phyloP scores from a whole-genome alignment of 2,329 filamentous ascomycete genomes.

The Didymellaceae sp. region DNA sequence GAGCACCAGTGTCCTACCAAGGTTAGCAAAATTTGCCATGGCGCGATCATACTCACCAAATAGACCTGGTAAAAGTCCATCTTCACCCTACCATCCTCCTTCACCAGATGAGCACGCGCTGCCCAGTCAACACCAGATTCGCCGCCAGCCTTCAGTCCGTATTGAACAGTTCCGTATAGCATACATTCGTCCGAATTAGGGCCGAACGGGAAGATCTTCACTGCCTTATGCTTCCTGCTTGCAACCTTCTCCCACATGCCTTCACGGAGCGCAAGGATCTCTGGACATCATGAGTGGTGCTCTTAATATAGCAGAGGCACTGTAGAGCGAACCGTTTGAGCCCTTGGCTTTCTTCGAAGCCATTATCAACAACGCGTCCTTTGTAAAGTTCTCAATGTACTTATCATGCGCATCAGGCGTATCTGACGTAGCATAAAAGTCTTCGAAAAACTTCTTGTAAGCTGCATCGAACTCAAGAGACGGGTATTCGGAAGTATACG shows the following conservation, averaged over 20 bases:
- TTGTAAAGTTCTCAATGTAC: constrained; percentile 57
- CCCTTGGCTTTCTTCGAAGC: constrained; percentile 56
- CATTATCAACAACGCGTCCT: constrained; percentile 61
- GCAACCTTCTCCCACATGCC: constrained; percentile 61
- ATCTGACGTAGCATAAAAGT: constrained; percentile 56
- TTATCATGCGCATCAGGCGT: constrained; percentile 56
- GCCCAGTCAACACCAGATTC: constrained; percentile 60
- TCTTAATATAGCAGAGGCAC: not conserved
- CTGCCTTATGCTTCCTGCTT: constrained; percentile 54
- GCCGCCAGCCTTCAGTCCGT: constrained; percentile 59
- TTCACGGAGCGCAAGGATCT: constrained; percentile 59
- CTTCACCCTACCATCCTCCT: constrained; percentile 60
- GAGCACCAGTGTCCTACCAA: constrained; percentile 26
- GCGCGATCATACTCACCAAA: constrained; percentile 50
- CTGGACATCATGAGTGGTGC: constrained; percentile 33
- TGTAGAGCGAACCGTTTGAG: constrained; percentile 48
- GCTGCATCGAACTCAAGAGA: constrained; percentile 47
- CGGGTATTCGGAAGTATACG: constrained; percentile 47
- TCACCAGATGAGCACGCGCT: constrained; percentile 60
- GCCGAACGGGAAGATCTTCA: constrained; percentile 60
- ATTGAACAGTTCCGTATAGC: constrained; percentile 61
- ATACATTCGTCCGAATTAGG: constrained; percentile 57
- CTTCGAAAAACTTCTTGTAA: constrained; percentile 54
- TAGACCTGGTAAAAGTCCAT: constrained; percentile 64
- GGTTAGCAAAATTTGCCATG: constrained; percentile 14